These are phyloP conservation scores for Clavispora phyllophila DNA, from an alignment of 805 yeast species.

Conservation along the genomic window DNA sequence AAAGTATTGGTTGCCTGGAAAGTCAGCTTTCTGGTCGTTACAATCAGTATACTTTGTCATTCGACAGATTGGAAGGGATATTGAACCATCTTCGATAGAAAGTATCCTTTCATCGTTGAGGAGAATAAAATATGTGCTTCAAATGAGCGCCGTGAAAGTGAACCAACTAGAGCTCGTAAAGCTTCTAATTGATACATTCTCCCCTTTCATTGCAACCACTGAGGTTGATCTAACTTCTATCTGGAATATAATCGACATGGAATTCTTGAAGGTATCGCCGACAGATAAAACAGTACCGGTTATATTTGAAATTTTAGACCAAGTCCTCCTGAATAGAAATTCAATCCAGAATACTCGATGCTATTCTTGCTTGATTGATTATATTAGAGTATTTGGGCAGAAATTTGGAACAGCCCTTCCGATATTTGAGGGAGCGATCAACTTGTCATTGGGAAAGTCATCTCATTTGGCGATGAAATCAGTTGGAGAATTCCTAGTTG, in stretches of 20 bases:
- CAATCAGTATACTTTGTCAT: constrained; percentile 32
- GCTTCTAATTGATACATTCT: constrained; percentile 16
- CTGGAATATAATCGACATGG: constrained; percentile 12
- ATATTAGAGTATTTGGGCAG: background rate
- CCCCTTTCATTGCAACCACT: constrained; percentile 16
- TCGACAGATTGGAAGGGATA: constrained; percentile 17
- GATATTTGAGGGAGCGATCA: background rate
- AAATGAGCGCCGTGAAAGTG: constrained; percentile 18
- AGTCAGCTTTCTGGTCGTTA: constrained; percentile 29
- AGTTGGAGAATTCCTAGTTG: background rate
- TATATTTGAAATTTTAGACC: background rate
- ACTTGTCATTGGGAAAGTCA: background rate
- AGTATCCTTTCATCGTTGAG: constrained; percentile 26
- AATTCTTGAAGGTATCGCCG: background rate
- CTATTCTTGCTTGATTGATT: background rate
- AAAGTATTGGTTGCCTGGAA: constrained; percentile 13
- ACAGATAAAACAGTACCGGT: background rate
- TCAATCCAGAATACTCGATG: background rate
- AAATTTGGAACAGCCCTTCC: background rate
- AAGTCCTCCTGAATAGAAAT: background rate
- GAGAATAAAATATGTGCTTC: constrained; percentile 32
- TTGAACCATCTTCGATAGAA: background rate
- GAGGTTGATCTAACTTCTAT: constrained; percentile 22
- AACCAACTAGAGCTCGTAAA: constrained; percentile 11
- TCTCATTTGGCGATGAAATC: background rate